Base-by-base conservation (phyloP, 257 asterid genomes). In the Dorcoceras hygrometricum region DNA sequence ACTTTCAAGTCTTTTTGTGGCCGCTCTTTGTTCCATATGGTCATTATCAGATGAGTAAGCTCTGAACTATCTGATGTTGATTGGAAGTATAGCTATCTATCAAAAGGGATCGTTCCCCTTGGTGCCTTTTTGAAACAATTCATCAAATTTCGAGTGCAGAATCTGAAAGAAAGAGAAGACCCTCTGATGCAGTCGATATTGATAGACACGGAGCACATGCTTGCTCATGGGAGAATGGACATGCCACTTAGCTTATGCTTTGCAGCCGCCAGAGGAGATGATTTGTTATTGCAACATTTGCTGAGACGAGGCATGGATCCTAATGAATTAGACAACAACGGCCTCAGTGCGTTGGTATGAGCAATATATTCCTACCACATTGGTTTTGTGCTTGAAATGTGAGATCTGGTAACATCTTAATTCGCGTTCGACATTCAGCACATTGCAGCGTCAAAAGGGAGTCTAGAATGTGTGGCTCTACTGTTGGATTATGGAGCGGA, bases 211-310 rank as follows among this genome's bases (percentile, higher is more conserved):
- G 94, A 91, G 70, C 86, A 87, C 58, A 82, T 85, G 90, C 83
- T 91, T 69, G 86, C 94, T 59, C 87, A 83, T 23, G 96, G 98
- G 67, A 87, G 81, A 67, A 81, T 82, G 89, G 94, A 85, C 50
- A 65, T 91, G 80, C 98, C 96, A 67, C 91, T 88, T 43, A 91
- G 84, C 82, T 79, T 91, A 70, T 82, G 90, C 80, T 91, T 91
- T 76, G 96, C 98, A 46, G 96, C 94, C 27, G 84, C 59, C 57
- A 80, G 96, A 71, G 91, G 87, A 29, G 96, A 88, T 59, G 89
- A 80, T 64, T 73, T 83, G 16, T 72, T 91, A 80, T 74, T 88
- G 81, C 75, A 80, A 62, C 90, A 87, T 66, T 58, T 91, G 84
- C 78, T 91, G 25, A 82, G 73, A 79, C 85, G 78, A 50, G 95